Percentiles rank a stretch among this genome's conserved stretches.
Evolutionary conservation across 345 rosid genomes (phyloP).

Genomic region (Hibiscus trionum): DNA sequence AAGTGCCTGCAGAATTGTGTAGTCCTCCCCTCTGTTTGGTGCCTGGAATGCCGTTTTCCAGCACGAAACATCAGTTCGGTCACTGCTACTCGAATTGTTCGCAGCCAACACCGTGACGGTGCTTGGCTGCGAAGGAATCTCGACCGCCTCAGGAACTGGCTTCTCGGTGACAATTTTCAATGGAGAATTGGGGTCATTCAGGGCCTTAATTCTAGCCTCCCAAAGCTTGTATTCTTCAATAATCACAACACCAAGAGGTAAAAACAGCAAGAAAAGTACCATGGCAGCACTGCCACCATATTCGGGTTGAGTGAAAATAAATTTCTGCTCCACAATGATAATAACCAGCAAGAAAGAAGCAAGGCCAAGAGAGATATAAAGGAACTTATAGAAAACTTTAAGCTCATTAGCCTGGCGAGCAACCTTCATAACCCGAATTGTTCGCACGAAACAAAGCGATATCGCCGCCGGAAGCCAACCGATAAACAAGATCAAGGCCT

Average conservation of each 20-base stretch:
- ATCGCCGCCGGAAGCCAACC: background rate
- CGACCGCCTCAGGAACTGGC: too few relatives aligned
- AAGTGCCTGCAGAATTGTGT: background rate
- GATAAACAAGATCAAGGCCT: background rate
- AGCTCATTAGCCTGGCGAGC: background rate
- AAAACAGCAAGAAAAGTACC: background rate
- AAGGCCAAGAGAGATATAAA: background rate
- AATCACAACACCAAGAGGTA: background rate
- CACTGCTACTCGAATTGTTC: background rate
- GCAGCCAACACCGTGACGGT: background rate
- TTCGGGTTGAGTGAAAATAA: background rate
- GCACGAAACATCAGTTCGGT: background rate
- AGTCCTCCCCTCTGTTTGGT: background rate
- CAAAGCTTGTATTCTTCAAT: background rate
- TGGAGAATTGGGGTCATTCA: background rate
- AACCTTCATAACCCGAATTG: background rate
- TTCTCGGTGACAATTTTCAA: background rate
- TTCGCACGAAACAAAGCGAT: background rate
- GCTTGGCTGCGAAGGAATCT: too few relatives aligned
- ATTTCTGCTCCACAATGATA: background rate
- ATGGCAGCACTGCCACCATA: background rate
- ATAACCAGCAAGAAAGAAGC: background rate
- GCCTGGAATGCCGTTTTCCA: background rate
- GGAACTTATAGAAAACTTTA: background rate
- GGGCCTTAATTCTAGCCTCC: background rate